Percentiles rank a stretch among this genome's conserved stretches.
Evolutionary conservation across 78 protist genomes (phyloP).

Genomic region (Dictyostelium intermedium): DNA sequence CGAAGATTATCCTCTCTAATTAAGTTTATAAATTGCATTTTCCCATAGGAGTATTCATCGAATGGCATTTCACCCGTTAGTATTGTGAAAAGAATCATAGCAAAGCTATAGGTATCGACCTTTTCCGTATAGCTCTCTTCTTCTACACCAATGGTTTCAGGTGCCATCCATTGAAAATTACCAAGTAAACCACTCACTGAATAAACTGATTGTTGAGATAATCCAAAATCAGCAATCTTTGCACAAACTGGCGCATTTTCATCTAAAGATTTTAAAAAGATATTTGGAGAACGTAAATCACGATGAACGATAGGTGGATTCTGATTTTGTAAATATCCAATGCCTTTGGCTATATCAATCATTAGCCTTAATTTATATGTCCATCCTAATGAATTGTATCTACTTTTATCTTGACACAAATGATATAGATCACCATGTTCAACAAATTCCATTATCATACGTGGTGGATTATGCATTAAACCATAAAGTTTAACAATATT

Average conservation of each 20-base stretch:
- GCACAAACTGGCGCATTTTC: slow-evolving; percentile 67
- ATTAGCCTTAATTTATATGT: neutral
- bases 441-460: slow-evolving; percentile 76
- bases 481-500: slow-evolving; percentile 71
- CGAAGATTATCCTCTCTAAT: slow-evolving; percentile 55
- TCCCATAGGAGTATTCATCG: slow-evolving; percentile 3
- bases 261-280: slow-evolving; percentile 19
- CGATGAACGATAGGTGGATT: slow-evolving; percentile 74
- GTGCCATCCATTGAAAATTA: slow-evolving; percentile 22
- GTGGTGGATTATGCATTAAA: slow-evolving; percentile 67
- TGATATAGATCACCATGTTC: slow-evolving; percentile 67
- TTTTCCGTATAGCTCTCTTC: slow-evolving; percentile 33
- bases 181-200: slow-evolving; percentile 53
- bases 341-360: slow-evolving; percentile 73
- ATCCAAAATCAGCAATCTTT: slow-evolving; percentile 80
- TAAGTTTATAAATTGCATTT: slow-evolving; percentile 43
- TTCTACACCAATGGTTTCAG: slow-evolving; percentile 19
- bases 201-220: slow-evolving; percentile 63
- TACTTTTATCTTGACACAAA: neutral
- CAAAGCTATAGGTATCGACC: neutral
- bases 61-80: neutral
- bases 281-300: slow-evolving; percentile 71
- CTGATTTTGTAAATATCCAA: slow-evolving; percentile 59
- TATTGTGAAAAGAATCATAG: neutral
- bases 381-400: slow-evolving; percentile 9